Evolutionary conservation across 2,329 filamentous ascomycete genomes (phyloP).

Genomic region (Sporothrix brunneoviolacea): DNA sequence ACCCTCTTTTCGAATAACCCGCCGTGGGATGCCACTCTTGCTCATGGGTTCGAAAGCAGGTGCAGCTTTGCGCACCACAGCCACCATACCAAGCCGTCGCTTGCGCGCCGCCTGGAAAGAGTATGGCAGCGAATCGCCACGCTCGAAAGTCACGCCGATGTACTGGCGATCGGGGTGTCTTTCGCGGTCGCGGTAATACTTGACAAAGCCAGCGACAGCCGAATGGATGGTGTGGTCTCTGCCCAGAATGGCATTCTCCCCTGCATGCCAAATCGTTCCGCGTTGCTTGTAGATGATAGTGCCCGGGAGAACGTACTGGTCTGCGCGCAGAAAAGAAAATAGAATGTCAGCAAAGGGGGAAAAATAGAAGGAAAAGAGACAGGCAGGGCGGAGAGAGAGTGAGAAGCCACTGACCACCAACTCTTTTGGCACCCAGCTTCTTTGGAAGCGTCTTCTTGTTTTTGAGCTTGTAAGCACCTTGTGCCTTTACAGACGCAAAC

Average conservation of each 20-base stretch:
- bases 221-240: conserved; percentile 95
- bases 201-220: conserved; percentile 79
- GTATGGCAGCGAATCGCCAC: conserved; percentile 71
- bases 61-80: conserved; percentile 33
- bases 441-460: conserved; percentile 60
- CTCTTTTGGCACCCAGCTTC: conserved; percentile 90
- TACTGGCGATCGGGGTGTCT: conserved; percentile 83
- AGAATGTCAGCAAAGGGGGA: background rate
- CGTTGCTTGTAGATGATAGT: conserved; percentile 98
- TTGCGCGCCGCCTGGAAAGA: conserved; percentile 66
- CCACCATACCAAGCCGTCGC: conserved; percentile 68
- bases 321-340: conserved; percentile 34
- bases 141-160: conserved; percentile 87
- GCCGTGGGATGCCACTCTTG: conserved; percentile 28
- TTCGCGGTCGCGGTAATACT: conserved; percentile 87
- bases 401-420: conserved; percentile 58
- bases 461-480: conserved; percentile 61
- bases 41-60: conserved; percentile 28
- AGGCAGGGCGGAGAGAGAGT: background rate
- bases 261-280: conserved; percentile 88
- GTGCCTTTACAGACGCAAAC: conserved; percentile 55
- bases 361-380: background rate
- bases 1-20: conserved; percentile 25
- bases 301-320: conserved; percentile 87
- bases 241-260: conserved; percentile 92